Conservation (phyloP, 2,329 filamentous ascomycete species). For the Whalleya microplaca region DNA sequence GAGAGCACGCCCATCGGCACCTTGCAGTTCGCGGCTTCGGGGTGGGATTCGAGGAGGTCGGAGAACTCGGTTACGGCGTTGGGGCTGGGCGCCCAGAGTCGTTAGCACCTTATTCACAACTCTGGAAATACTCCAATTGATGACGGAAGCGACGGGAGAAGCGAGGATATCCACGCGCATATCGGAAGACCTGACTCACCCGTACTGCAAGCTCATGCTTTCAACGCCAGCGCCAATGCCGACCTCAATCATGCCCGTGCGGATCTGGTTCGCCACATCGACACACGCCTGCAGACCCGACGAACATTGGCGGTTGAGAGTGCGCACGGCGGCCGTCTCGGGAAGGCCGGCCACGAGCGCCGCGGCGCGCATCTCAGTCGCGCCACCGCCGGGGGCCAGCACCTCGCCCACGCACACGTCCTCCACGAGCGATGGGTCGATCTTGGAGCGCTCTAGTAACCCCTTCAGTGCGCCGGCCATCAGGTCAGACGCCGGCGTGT, state of each 20-base stretch:
- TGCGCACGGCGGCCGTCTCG: slow-evolving; percentile 79
- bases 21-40: slow-evolving; percentile 91
- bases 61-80: slow-evolving; percentile 91
- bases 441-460: slow-evolving; percentile 81
- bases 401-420: slow-evolving; percentile 93
- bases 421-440: slow-evolving; percentile 86
- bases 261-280: slow-evolving; percentile 93
- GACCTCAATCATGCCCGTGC: slow-evolving; percentile 89
- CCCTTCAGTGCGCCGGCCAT: slow-evolving; percentile 82
- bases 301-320: slow-evolving; percentile 92
- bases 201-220: slow-evolving; percentile 94
- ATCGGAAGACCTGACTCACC: slow-evolving; percentile 52
- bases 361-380: slow-evolving; percentile 95
- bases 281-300: slow-evolving; percentile 90
- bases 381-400: slow-evolving; percentile 88
- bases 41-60: slow-evolving; percentile 79
- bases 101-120: neutral
- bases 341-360: slow-evolving; percentile 90
- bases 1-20: slow-evolving; percentile 95
- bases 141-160: too few relatives aligned
- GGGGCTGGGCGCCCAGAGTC: slow-evolving; percentile 54
- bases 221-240: slow-evolving; percentile 94
- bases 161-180: too few relatives aligned
- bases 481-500: slow-evolving; percentile 85
- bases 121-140: too few relatives aligned